Percentiles rank a stretch among this genome's conserved stretches.
phyloP scores from a whole-genome alignment of 192 early-diverging fungal species.

The Physocladia obscura region DNA sequence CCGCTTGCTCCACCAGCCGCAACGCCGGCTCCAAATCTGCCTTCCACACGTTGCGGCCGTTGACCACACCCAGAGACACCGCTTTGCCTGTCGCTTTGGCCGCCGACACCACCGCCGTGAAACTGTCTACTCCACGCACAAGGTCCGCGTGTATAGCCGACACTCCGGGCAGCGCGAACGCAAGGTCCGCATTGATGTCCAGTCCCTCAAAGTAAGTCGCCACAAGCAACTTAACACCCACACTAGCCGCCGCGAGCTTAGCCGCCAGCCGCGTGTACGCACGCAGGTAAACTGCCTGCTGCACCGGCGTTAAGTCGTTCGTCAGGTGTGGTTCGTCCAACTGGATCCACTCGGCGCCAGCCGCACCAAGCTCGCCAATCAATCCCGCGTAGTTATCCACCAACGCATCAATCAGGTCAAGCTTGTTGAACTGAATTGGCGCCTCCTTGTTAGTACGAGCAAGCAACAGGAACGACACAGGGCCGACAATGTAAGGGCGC shows the following conservation, averaged over 20 bases:
- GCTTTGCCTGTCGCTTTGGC: slow-evolving; percentile 33
- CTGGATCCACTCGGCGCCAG: slow-evolving; percentile 83
- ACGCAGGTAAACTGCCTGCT: slow-evolving; percentile 53
- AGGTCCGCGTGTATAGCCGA: slow-evolving; percentile 90
- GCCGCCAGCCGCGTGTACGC: slow-evolving; percentile 66
- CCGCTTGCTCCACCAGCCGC: slow-evolving; percentile 62
- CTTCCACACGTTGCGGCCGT: slow-evolving; percentile 99
- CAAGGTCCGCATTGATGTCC: slow-evolving; percentile 67
- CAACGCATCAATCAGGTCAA: slow-evolving; percentile 73
- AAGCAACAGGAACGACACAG: slow-evolving; percentile 83
- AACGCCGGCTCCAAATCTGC: slow-evolving; percentile 77
- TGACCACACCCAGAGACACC: slow-evolving; percentile 84
- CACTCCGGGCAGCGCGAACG: slow-evolving; percentile 67
- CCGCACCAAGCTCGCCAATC: slow-evolving; percentile 66
- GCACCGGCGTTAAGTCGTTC: slow-evolving; percentile 56
- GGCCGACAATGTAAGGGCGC: slow-evolving; percentile 90
- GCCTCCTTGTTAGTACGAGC: slow-evolving; percentile 68
- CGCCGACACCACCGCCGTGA: slow-evolving; percentile 64
- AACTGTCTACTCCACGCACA: slow-evolving; percentile 77
- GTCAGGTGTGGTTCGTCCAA: slow-evolving; percentile 80
- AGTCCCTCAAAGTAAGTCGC: slow-evolving; percentile 91
- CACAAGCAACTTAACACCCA: slow-evolving; percentile 68
- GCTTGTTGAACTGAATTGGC: slow-evolving; percentile 68
- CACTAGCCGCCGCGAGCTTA: slow-evolving; percentile 33
- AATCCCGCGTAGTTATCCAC: slow-evolving; percentile 81